Base-by-base conservation (phyloP, 2,329 filamentous ascomycete species). In the Chaetothyriales sp. region DNA sequence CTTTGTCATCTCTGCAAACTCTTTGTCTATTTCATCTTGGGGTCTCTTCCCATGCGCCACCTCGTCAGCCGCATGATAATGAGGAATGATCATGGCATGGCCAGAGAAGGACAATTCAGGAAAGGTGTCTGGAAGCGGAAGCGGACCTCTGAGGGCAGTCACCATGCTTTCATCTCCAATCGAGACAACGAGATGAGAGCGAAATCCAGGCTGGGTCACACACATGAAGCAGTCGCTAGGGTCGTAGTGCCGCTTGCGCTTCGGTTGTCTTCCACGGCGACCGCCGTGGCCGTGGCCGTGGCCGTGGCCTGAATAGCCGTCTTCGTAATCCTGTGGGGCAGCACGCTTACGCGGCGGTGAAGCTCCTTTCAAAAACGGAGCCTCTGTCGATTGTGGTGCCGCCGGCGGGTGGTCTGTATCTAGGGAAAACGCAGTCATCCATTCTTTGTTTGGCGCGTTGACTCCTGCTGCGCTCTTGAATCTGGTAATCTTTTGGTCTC, bases 211-310 rank as follows among this genome's bases (percentile, higher is more conserved):
- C 65, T 94, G 95, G 5, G 86, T 89, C 9, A 98, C 75, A 64
- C 92, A 98, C 71, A 98, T 96, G 73, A 92, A 98, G 69, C 92
- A 98, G 61, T 83, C 77, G 49, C 83, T 81, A 1, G 86, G 80
- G 5, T 79, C 80, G 10, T 81, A 66, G 1, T 64, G 65, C 2
- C 45, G 51, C 18, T 50, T 52, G 18, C 44, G 51, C 61, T 69
- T 69, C 15, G 64, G 61, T 12, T 73, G 72, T 60, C 74, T 75
- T 44, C 69, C 66, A 8, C 69, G 67, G 10, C 71, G 68, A 44
- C 70, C 66, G 1, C 26, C 26, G 46, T 73, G 65, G 46, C 74
- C 68, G 45, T 74, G 62, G 1, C 26, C 26, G 46, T 73, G 65
- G 46, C 74, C 68, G 45, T 74, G 62, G 8, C 47, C 50, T 2